phyloP scores from a whole-genome alignment of 2,329 filamentous ascomycete species.

The Shiraia sp. region DNA sequence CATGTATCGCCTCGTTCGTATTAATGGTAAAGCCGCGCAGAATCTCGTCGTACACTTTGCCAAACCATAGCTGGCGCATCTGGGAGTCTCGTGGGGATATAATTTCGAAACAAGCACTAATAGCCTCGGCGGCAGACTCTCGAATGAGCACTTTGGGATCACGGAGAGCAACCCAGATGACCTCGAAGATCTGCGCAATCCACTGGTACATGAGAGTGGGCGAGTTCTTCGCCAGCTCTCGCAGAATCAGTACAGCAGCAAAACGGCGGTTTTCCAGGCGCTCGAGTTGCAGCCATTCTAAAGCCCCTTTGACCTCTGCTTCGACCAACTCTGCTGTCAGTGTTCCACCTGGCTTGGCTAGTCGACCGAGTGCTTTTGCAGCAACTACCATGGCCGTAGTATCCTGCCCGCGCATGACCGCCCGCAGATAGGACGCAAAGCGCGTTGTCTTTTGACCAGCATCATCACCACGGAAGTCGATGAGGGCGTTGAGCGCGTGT shows the following conservation, averaged over 20 bases:
- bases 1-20: constrained; percentile 87
- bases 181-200: constrained; percentile 91
- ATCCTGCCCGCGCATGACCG: constrained; percentile 87
- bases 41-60: constrained; percentile 86
- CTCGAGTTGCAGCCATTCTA: constrained; percentile 97
- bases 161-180: constrained; percentile 92
- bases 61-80: constrained; percentile 86
- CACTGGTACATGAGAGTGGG: constrained; percentile 95
- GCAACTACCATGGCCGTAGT: constrained; percentile 88
- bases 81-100: constrained; percentile 89
- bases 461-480: constrained; percentile 96
- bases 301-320: constrained; percentile 91
- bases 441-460: constrained; percentile 90
- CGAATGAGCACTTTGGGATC: constrained; percentile 90
- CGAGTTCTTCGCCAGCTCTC: constrained; percentile 88
- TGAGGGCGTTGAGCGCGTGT: constrained; percentile 86
- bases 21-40: constrained; percentile 74
- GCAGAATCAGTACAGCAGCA: constrained; percentile 85
- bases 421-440: constrained; percentile 88
- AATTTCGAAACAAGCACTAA: constrained; percentile 94
- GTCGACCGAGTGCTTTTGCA: constrained; percentile 82
- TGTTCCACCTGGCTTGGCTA: constrained; percentile 90
- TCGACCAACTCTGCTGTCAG: constrained; percentile 95
- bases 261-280: constrained; percentile 91
- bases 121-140: constrained; percentile 87